Evolutionary conservation across 768 basidiomycete genomes (phyloP), one percentile per base, ranked within the genome.

Genomic region (Panellus pusillus): DNA sequence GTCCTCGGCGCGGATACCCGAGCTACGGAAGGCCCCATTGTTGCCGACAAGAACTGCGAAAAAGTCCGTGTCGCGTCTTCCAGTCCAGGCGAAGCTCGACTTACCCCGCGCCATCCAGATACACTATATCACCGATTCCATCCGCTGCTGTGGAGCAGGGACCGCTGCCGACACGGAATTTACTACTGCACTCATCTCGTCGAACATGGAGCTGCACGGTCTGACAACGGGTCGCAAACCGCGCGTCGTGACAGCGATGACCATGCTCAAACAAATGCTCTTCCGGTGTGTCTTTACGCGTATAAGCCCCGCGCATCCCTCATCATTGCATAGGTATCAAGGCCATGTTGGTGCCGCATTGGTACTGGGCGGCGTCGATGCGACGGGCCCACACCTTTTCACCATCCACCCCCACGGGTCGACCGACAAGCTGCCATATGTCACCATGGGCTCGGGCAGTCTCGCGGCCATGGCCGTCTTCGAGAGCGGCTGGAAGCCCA

Each of bases 31-130:
- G 97, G 96, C 1, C 81, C 83, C 19, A 98, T 98, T 60, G 92
- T 99, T 24, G 93, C 93, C 0, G 96, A 98, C 77, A 98, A 99
- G 83, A 99, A 99, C 74, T 99, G 97, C 72, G 97, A 98, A 77
- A 99, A 99, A 89, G 96, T 95, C 50, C 39, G 43, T 44, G 49
- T 58, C 43, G 15, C 17, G 12, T 18, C 37, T 37, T 41, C 46
- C 27, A 17, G 18, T 36, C 20, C 31, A 9, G 38, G 29, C 35
- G n/a, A 29, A 27, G 41, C 42, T 29, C 31, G 4, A 20, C 28
- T 37, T 38, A 44, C 43, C 6, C 38, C 24, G 24, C 24, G 6
- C 24, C 24, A 24, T 40, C 31, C 60, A 98, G 96, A 99, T 99
- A 64, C 97, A 99, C 71, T 98, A 87, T 72, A 90, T 99, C 67